A percentile compares a stretch with the other conserved stretches of the same genome.
phyloP scores from a whole-genome alignment of 768 basidiomycete species.

The Tylopilus sp. region DNA sequence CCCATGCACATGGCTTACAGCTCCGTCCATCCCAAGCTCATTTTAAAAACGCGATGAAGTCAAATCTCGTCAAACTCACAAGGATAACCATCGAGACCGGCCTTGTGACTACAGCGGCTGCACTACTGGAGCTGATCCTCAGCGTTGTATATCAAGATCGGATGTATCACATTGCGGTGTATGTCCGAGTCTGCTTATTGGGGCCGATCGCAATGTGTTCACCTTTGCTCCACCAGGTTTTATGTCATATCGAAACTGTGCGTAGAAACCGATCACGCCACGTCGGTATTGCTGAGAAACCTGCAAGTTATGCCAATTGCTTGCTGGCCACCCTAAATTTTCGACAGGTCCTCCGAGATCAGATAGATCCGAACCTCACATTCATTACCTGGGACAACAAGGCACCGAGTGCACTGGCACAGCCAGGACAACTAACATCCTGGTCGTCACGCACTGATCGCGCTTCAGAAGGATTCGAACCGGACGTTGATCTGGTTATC shows the following conservation, averaged over 20 bases:
- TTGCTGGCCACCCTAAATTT: conserved; percentile 18
- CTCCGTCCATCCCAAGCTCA: conserved; percentile 10
- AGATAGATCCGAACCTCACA: not conserved
- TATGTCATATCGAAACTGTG: conserved; percentile 16
- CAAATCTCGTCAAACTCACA: conserved; percentile 8
- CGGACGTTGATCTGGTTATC: not conserved
- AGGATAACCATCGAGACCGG: conserved; percentile 26
- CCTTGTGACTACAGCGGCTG: conserved; percentile 17
- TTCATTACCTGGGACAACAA: conserved; percentile 6
- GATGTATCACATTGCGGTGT: conserved; percentile 18
- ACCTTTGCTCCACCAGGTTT: too few species aligned
- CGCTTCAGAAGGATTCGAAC: not conserved
- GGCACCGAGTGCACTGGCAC: not conserved
- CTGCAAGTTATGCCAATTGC: conserved; percentile 17
- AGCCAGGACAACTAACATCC: not conserved
- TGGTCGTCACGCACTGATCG: not conserved
- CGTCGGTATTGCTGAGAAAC: too few species aligned
- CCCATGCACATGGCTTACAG: conserved; percentile 1
- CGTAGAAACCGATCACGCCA: not conserved
- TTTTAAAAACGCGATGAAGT: conserved; percentile 2
- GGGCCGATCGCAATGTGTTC: too few species aligned
- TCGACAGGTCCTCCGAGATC: conserved; percentile 5
- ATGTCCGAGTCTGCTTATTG: not conserved
- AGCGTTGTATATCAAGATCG: not conserved
- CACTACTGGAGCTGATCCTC: conserved; percentile 17